Base-by-base conservation (phyloP, 2,329 filamentous ascomycete genomes). In the Westerdykella ornata region DNA sequence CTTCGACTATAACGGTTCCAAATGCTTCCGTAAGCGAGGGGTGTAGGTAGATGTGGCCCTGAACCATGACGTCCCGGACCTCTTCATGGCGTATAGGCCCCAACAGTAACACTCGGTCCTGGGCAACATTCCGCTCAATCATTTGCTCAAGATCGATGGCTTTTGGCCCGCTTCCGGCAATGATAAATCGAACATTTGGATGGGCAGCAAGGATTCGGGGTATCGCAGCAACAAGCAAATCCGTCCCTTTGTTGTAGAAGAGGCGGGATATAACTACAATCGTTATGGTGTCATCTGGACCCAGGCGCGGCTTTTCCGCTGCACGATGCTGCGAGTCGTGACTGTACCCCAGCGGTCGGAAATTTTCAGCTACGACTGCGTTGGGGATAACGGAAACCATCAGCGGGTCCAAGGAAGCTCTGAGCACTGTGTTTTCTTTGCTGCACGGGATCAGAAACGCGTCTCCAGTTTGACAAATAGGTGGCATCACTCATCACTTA, bases 361-460 rank as follows among this genome's bases (percentile, higher is more conserved):
- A 98, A 68, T 96, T 94, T 58, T 95, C 89, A 9, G 94, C 89
- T 1, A 98, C 94, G 2, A 98, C 86, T 8, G 92, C 92, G 53
- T 98, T 98, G 12, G 92, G 92, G 44, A 98, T 97, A 29, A 95
- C 92, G 0, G 90, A 97, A 16, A 98, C 92, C 82, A 96, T 96
- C 17, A 95, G 73, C 2, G 92, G 94, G 58, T 98, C 94, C 1
- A 98, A 77, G 0, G 90, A 95, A 3, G 92, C 92, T 57, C 92
- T 79, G 8, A 98, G 77, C 5, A 97, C 92, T 0, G 92, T 98
- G 59, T 98, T 98, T 66, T 98, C 92, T 65, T 98, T 98, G 72
- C 88, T 94, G 49, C 28, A 4, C 2, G 14, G 1, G 2, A 18
- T 60, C 39, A 60, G 51, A 20, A 39, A 15, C n/a, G 22, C 5